Base-by-base conservation (phyloP, 1,284 basidiomycete genomes). In the Agroathelia rolfsii region DNA sequence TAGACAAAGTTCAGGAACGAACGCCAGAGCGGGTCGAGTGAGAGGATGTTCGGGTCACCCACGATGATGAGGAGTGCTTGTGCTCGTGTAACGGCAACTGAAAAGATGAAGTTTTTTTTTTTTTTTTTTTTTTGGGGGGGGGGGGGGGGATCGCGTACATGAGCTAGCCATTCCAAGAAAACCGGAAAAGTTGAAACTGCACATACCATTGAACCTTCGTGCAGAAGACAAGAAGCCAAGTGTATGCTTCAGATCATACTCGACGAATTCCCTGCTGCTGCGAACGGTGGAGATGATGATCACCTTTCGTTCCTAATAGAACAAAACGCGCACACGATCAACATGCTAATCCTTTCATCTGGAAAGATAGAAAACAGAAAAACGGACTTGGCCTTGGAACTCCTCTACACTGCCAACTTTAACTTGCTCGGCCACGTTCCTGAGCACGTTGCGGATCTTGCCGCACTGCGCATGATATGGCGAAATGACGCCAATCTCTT, bases 321-420 rank as follows among this genome's bases (percentile, higher is more conserved):
- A 20, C 14, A 14, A 17, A 23, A 22, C n/a, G 13, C 28, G n/a
- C n/a, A n/a, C n/a, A n/a, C n/a, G n/a, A n/a, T n/a, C n/a, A n/a
- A n/a, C n/a, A n/a, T n/a, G n/a, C 3, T 11, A n/a, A 22, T 11
- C 10, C 27, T n/a, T 8, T 18, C 24, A 11, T 26, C 24, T 11
- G 18, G 18, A 15, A 23, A 16, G 12, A 15, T 19, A 11, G 11
- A 22, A 17, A 31, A 18, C 23, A 30, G 2, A 25, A 16, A 29
- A 19, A 17, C 12, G 24, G 16, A 72, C 72, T 52, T 75, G 69
- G 16, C 74, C 73, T 49, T 76, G 74, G 49, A 72, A 76, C 36
- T 74, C 71, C 41, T 76, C 74, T 1, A 75, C 72, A 17, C 66
- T 69, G 5, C 69, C 73, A 23, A 76, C 66, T 42, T 66, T 72